These are phyloP conservation scores for Zymoseptoria ardabiliae DNA, from an alignment of 2,329 filamentous ascomycete species.

Conservation along the genomic window DNA sequence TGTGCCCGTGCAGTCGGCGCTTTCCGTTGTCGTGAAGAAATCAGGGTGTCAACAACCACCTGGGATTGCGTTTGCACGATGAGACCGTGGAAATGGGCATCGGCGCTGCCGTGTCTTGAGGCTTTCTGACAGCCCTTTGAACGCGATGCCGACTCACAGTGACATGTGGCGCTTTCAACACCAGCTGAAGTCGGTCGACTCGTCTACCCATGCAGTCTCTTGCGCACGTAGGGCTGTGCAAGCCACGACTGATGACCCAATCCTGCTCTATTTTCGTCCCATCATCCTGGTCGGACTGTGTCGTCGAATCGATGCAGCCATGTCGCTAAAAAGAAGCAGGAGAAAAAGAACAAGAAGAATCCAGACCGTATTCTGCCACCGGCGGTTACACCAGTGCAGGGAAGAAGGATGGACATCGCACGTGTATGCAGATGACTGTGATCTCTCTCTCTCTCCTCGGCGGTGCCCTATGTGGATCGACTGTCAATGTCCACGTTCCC, in stretches of 20 bases:
- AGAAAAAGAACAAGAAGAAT: neutral
- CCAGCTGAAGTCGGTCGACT: neutral
- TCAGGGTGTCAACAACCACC: neutral
- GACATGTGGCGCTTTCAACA: neutral
- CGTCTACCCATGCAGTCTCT: neutral
- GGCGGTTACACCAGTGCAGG: neutral
- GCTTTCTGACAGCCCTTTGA: neutral
- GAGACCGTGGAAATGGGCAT: neutral
- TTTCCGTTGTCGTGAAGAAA: neutral
- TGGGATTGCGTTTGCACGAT: neutral
- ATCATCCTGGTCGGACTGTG: neutral
- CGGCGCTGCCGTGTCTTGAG: neutral
- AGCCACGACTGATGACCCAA: neutral
- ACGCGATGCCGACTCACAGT: neutral
- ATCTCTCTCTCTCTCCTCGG: neutral
- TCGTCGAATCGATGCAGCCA: neutral
- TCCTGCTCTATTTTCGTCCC: neutral
- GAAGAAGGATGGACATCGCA: neutral
- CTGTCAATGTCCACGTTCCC: neutral
- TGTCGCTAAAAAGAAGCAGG: neutral
- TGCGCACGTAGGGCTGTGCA: neutral
- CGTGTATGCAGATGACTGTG: neutral
- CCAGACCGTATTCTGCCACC: neutral
- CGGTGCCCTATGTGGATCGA: neutral
- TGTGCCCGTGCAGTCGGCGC: no score